phyloP scores from a whole-genome alignment of 352 stramenopile genomes.

The Paralagenidium karlingii region DNA sequence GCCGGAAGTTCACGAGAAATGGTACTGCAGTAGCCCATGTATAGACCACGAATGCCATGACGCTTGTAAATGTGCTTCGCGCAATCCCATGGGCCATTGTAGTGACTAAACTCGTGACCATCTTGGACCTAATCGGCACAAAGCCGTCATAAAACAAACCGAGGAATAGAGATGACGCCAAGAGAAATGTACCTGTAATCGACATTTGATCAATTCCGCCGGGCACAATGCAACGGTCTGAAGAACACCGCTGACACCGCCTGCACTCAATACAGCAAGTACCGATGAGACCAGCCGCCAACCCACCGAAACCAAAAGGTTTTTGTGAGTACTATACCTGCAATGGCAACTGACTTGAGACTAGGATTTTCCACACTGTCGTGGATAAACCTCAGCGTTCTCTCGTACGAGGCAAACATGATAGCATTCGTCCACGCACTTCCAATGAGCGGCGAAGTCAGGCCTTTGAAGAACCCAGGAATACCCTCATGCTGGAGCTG shows the following conservation, averaged over 20 bases:
- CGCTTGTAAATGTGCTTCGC: slow-evolving; percentile 56
- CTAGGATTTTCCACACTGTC: background rate
- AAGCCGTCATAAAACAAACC: background rate
- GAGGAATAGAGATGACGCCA: background rate
- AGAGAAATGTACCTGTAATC: slow-evolving; percentile 37
- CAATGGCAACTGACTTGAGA: slow-evolving; percentile 55
- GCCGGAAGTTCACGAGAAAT: slow-evolving; percentile 66
- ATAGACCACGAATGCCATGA: slow-evolving; percentile 44
- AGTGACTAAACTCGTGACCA: slow-evolving; percentile 38
- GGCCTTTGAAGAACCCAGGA: slow-evolving; percentile 75
- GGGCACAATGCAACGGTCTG: slow-evolving; percentile 62
- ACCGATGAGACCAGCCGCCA: too few species aligned
- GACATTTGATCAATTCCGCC: slow-evolving; percentile 76
- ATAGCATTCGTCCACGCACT: slow-evolving; percentile 80
- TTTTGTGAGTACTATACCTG: slow-evolving; percentile 10
- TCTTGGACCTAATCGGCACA: slow-evolving; percentile 16
- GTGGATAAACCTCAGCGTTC: slow-evolving; percentile 25
- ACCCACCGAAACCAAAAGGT: too few species aligned
- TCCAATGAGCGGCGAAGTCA: slow-evolving; percentile 66
- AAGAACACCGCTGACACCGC: slow-evolving; percentile 57
- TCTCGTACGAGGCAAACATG: slow-evolving; percentile 77
- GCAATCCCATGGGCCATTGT: slow-evolving; percentile 58
- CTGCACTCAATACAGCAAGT: slow-evolving; percentile 1
- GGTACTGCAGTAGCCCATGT: slow-evolving; percentile 62
- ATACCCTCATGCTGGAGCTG: slow-evolving; percentile 57